Percentiles rank a stretch among this genome's conserved stretches.
Evolutionary conservation across 768 basidiomycete species (phyloP).

Genomic region (Mycena latifolia): DNA sequence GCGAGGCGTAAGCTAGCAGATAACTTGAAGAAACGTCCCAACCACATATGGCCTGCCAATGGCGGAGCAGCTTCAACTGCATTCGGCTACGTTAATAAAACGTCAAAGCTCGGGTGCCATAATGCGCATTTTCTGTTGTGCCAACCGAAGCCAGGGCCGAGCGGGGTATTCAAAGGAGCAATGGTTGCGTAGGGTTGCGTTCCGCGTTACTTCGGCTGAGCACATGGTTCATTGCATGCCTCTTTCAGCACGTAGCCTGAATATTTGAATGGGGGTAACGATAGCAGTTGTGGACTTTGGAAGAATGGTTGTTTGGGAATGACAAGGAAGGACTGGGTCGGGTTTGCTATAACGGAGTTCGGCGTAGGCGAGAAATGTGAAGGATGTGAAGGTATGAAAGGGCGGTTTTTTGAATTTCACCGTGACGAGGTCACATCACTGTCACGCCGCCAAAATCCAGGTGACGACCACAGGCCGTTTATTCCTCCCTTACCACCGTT

Average conservation of each 20-base stretch:
- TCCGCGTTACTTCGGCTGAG: not conserved
- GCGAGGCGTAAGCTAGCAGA: not conserved
- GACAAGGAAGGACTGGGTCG: too few species aligned
- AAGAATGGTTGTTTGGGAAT: not conserved
- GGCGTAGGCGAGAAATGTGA: constrained; percentile 1
- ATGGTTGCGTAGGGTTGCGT: too few species aligned
- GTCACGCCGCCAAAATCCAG: too few species aligned
- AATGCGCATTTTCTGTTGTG: constrained; percentile 7
- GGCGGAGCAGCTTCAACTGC: not conserved
- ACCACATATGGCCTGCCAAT: not conserved
- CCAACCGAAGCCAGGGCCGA: constrained; percentile 20
- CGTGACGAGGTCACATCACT: too few species aligned
- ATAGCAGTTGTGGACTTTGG: too few species aligned
- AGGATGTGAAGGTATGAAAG: not conserved
- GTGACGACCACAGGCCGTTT: constrained; percentile 49
- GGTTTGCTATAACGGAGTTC: too few species aligned
- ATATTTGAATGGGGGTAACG: too few species aligned
- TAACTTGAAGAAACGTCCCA: not conserved
- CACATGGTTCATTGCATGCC: constrained; percentile 8
- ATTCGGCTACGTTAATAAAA: too few species aligned
- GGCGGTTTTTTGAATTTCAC: too few species aligned
- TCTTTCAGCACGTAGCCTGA: not conserved
- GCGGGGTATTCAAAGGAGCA: constrained; percentile 17
- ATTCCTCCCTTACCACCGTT: constrained; percentile 49
- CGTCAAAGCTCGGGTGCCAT: not conserved